Evolutionary conservation across 2,329 filamentous ascomycete species (phyloP), one percentile per base, ranked within the genome.

Genomic region (Diaporthe humulicola): DNA sequence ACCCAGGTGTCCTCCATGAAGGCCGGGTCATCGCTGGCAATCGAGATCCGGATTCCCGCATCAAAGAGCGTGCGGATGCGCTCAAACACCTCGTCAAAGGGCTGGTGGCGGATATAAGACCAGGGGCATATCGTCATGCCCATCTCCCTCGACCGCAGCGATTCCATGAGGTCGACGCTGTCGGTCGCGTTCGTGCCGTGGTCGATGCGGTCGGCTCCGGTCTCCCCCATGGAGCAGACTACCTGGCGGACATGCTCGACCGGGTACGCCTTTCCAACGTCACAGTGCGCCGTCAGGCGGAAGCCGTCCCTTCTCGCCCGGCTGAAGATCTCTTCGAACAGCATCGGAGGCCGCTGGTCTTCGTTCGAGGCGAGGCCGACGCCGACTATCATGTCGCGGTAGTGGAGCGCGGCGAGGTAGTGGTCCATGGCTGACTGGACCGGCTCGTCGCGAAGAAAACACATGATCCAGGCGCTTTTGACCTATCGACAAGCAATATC

Each of bases 1-100:
- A 89, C 80, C 87, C 87, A 89, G 48, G 86, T 85, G 74, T 88
- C 83, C 74, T 88, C 85, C 81, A 88, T 86, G 70, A 87, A 87
- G 4, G 86, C 85, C 17, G 87, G 87, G 75, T 88, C 87, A 77
- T 88, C 87, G 71, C 85, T 87, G 72, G 86, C 86, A 74, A 88
- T 85, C 67, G 84, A 85, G 64, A 88, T 81, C 58, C 84, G 84
- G n/a, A 88, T 83, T 0, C 86, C 87, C 8, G 80, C 82, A 45
- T 88, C 84, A 73, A 84, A 81, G 30, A 88, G 81, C 56, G 78
- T 82, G 25, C 83, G 81, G 56, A 89, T 84, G 58, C 86, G 86
- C 1, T 85, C 81, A 70, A 88, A 87, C 4, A 86, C 77, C 36
- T 85, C 82, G 2, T 85, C 83, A 2, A 83, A 84, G 33, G 84